Evolutionary conservation across 768 basidiomycete species (phyloP).

Genomic region (Asterophora lycoperdoides): DNA sequence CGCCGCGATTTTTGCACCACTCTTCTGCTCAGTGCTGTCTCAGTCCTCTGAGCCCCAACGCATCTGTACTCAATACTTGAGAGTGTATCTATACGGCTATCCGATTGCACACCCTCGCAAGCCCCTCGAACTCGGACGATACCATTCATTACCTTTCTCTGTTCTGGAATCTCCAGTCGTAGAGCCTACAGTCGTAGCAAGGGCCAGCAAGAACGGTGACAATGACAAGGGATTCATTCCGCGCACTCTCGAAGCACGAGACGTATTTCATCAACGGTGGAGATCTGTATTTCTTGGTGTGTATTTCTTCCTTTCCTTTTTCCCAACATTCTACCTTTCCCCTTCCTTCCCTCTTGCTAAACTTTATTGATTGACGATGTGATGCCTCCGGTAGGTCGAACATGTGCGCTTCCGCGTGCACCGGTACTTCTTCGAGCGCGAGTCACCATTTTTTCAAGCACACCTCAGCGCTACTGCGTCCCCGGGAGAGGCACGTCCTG

Average conservation of each 20-base stretch:
- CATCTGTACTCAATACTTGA: too few species aligned
- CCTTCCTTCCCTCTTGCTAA: slow-evolving; percentile 22
- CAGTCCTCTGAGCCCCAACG: too few species aligned
- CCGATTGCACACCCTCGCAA: too few species aligned
- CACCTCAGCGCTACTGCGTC: slow-evolving; percentile 30
- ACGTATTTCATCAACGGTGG: slow-evolving; percentile 50
- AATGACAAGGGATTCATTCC: slow-evolving; percentile 13
- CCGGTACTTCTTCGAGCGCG: slow-evolving; percentile 48
- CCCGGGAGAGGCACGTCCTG: slow-evolving; percentile 28
- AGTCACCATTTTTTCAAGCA: slow-evolving; percentile 42
- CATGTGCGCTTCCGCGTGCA: slow-evolving; percentile 51
- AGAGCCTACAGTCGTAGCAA: neutral
- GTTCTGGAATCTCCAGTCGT: too few species aligned
- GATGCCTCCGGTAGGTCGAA: slow-evolving; percentile 43
- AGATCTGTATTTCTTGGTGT: slow-evolving; percentile 47
- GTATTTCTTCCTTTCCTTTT: slow-evolving; percentile 27
- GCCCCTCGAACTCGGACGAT: too few species aligned
- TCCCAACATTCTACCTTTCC: slow-evolving; percentile 11
- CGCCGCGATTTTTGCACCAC: too few species aligned
- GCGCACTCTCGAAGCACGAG: slow-evolving; percentile 25
- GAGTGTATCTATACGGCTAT: too few species aligned
- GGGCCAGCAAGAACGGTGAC: neutral
- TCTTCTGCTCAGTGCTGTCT: too few species aligned
- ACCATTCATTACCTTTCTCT: too few species aligned
- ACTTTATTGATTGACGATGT: slow-evolving; percentile 27